Percentiles rank a stretch among this genome's conserved stretches.
Evolutionary conservation across 495 filamentous ascomycete species (phyloP).

Genomic region (Filosporella fistucella): DNA sequence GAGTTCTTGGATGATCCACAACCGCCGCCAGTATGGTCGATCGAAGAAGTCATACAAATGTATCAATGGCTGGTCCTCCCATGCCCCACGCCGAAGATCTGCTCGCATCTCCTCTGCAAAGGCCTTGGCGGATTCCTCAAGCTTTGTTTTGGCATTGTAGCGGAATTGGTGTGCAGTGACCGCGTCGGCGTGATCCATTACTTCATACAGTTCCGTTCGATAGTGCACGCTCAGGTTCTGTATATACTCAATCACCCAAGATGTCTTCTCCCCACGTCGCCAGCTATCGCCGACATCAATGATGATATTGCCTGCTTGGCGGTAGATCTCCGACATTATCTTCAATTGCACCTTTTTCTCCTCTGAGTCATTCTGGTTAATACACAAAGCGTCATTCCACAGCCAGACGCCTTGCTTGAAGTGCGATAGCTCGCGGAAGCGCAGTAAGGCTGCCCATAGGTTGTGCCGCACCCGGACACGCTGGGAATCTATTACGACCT

Average conservation of each 20-base stretch:
- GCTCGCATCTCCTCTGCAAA: background rate
- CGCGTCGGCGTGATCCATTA: background rate
- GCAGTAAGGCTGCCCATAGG: background rate
- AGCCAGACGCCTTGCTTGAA: background rate
- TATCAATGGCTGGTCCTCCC: background rate
- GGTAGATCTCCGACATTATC: slow-evolving; percentile 24
- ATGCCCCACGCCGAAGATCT: background rate
- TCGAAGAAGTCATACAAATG: slow-evolving; percentile 9
- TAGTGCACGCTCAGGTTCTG: background rate
- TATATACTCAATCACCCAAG: background rate
- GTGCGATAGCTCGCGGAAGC: background rate
- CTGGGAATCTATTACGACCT: background rate
- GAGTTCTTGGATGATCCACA: slow-evolving; percentile 29
- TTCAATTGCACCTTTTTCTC: slow-evolving; percentile 22
- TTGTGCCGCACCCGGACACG: background rate
- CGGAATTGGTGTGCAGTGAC: background rate
- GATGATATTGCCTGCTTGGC: slow-evolving; percentile 11
- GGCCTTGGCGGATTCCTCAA: background rate
- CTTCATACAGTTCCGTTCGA: background rate
- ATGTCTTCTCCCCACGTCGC: background rate
- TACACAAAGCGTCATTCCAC: slow-evolving; percentile 25
- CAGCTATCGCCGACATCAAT: slow-evolving; percentile 19
- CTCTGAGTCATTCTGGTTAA: slow-evolving; percentile 21
- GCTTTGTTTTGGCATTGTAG: background rate
- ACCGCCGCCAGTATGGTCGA: slow-evolving; percentile 22